Evolutionary conservation across 2,329 filamentous ascomycete genomes (phyloP).

Genomic region (Ampelomyces quisqualis): DNA sequence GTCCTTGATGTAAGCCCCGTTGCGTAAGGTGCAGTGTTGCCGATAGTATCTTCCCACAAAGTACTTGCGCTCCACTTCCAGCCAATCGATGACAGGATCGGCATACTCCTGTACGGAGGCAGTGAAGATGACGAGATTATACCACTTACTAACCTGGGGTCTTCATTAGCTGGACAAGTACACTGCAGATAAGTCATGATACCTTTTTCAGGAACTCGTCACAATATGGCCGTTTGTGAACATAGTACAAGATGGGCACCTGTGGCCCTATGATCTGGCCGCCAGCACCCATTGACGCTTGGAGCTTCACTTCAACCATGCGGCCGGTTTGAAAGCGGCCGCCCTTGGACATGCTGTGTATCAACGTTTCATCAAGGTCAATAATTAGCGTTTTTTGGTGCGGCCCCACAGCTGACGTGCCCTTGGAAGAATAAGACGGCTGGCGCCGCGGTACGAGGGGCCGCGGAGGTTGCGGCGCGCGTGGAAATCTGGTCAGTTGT

Average conservation of each 20-base stretch:
- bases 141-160: conserved; percentile 86
- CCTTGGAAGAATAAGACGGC: conserved; percentile 70
- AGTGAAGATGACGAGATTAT: conserved; percentile 94
- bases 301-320: conserved; percentile 96
- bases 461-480: conserved; percentile 82
- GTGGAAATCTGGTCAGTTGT: conserved; percentile 82
- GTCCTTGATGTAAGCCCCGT: conserved; percentile 98
- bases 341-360: conserved; percentile 96
- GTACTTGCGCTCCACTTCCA: conserved; percentile 94
- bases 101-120: conserved; percentile 98
- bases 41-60: conserved; percentile 93
- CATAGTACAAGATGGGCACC: conserved; percentile 97
- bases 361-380: conserved; percentile 94
- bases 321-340: conserved; percentile 94
- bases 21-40: conserved; percentile 93
- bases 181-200: conserved; percentile 29
- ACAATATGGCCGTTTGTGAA: conserved; percentile 95
- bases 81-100: conserved; percentile 97
- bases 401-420: conserved; percentile 38
- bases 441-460: conserved; percentile 87
- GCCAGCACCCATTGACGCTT: conserved; percentile 67
- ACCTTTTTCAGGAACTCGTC: conserved; percentile 92
- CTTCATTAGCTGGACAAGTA: conserved; percentile 18
- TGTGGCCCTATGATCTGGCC: conserved; percentile 75
- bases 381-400: conserved; percentile 88